A percentile compares a stretch with the other conserved stretches of the same genome.
Evolutionary conservation across 1,284 basidiomycete genomes (phyloP).

Genomic region (Ganoderma lingzhi): DNA sequence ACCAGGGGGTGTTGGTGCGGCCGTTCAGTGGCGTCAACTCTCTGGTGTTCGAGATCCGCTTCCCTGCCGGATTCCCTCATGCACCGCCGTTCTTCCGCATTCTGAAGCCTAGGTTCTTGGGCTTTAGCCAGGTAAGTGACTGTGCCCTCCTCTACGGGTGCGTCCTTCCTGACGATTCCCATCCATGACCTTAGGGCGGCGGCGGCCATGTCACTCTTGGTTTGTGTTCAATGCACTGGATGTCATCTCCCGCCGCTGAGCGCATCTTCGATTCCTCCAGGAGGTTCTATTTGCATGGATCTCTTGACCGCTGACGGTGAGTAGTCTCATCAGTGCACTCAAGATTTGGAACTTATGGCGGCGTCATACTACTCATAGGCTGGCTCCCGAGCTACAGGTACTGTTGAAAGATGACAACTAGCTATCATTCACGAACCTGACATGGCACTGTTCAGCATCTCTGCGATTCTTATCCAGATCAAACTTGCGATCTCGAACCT

Average conservation of each 20-base stretch:
- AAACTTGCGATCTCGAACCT: slow-evolving; percentile 67
- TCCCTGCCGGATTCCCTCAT: slow-evolving; percentile 64
- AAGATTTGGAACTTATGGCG: neutral
- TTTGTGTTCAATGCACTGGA: slow-evolving; percentile 35
- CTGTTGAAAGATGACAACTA: slow-evolving; percentile 3
- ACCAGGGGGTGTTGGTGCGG: neutral
- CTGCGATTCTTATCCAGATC: slow-evolving; percentile 69
- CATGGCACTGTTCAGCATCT: slow-evolving; percentile 49
- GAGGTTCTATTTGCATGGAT: slow-evolving; percentile 76
- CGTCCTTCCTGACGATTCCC: neutral
- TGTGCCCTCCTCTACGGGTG: neutral
- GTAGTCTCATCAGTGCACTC: slow-evolving; percentile 23
- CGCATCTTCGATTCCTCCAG: slow-evolving; percentile 39
- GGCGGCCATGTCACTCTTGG: slow-evolving; percentile 71
- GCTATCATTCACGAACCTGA: slow-evolving; percentile 5
- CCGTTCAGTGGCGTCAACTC: slow-evolving; percentile 57
- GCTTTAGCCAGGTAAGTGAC: slow-evolving; percentile 53
- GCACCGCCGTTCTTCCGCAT: slow-evolving; percentile 72
- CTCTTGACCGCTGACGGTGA: slow-evolving; percentile 66
- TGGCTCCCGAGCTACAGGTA: slow-evolving; percentile 74
- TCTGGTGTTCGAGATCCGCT: slow-evolving; percentile 68
- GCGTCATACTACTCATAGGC: slow-evolving; percentile 47
- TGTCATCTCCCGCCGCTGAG: slow-evolving; percentile 6
- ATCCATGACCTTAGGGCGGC: slow-evolving; percentile 49
- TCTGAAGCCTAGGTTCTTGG: slow-evolving; percentile 65